These are phyloP conservation scores for Coemansia sp. DNA, from an alignment of 192 early-diverging fungal genomes.

Conservation along the genomic window DNA sequence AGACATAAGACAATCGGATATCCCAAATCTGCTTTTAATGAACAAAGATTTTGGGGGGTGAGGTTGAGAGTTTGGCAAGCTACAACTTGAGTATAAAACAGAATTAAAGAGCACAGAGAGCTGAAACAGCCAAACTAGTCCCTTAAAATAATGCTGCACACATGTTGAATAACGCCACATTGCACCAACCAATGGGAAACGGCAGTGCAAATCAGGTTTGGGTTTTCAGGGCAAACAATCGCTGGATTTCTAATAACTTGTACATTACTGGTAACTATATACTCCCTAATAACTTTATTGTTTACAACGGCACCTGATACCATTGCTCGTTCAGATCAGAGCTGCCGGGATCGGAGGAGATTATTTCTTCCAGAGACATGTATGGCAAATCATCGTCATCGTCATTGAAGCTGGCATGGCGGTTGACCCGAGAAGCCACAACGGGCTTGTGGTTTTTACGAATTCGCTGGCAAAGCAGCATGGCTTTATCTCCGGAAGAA, in stretches of 20 bases:
- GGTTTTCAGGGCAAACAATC: no score
- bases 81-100: no score
- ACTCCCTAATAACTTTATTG: background rate
- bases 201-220: no score
- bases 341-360: slow-evolving; percentile 34
- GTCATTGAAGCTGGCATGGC: slow-evolving; percentile 2
- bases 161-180: no score
- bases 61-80: no score
- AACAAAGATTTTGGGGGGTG: background rate
- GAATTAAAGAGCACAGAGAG: no score
- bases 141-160: no score
- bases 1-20: background rate
- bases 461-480: slow-evolving; percentile 34
- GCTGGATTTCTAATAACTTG: no score
- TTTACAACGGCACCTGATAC: slow-evolving; percentile 25
- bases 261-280: no score
- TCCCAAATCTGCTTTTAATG: background rate
- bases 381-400: slow-evolving; percentile 12
- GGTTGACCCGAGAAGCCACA: background rate
- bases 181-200: no score
- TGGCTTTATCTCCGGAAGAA: slow-evolving; percentile 26
- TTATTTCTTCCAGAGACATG: slow-evolving; percentile 42
- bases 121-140: no score
- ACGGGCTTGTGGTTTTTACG: slow-evolving; percentile 4
- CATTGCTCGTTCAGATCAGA: slow-evolving; percentile 30